Evolutionary conservation across 192 early-diverging fungal genomes (phyloP), one percentile per base, ranked within the genome.

Genomic region (Linnemannia exigua): DNA sequence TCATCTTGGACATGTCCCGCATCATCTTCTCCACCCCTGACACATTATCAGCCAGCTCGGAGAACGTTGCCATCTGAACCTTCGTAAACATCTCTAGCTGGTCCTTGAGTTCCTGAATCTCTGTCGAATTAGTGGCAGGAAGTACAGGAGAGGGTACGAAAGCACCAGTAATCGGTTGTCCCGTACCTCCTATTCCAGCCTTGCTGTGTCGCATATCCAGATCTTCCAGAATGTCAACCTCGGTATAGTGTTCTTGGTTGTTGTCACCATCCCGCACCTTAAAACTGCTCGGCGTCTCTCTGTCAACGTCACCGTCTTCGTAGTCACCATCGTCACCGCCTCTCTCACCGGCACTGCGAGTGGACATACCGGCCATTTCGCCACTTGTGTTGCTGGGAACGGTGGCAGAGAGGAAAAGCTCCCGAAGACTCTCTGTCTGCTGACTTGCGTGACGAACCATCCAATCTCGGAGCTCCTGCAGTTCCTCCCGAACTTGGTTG

Each of bases 1-100:
- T 76, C 74, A 80, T 54, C 74, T 72, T 79, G 68, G 77, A 74
- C 84, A 86, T 86, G 61, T 86, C 84, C 5, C 77, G 84, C 74
- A 86, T 86, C 84, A 86, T 86, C 76, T 76, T 75, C 36, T 86
- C 84, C 0, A 86, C 74, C 0, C 84, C 84, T 12, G 84, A 79
- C 8, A 86, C 69, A 70, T 86, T 86, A 20, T 86, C 84, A 16
- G 84, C 72, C 48, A 86, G 17, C 28, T 86, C 84, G 35, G 84
- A 86, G 58, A 86, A 72, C 1, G 77, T 86, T 12, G 84, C 84
- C 78, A 86, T 86, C 50, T 86, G 84, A 9, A 86, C 47, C 33
- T 76, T 79, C 9, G 84, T 86, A 70, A 80, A 86, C 77, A 80
- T 86, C 38, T 86, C 84, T 11, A 86, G 63, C 54, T 86, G 78